phyloP scores from a whole-genome alignment of 2,329 filamentous ascomycete species.

The Fusarium sp. region DNA sequence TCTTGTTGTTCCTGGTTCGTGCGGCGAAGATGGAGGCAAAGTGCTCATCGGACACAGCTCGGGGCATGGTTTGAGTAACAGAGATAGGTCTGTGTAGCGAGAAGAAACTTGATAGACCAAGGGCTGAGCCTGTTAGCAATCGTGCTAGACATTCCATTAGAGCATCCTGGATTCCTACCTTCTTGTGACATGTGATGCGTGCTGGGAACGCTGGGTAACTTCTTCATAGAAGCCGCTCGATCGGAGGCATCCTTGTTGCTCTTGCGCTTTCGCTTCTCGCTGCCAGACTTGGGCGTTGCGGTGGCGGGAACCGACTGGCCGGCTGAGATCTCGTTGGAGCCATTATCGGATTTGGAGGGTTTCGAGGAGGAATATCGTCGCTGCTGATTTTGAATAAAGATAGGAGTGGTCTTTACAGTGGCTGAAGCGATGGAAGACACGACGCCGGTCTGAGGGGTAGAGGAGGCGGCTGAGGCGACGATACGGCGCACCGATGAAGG shows the following conservation, averaged over 20 bases:
- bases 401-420: slow-evolving; percentile 53
- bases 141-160: no score
- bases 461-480: slow-evolving; percentile 59
- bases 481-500: slow-evolving; percentile 67
- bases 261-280: slow-evolving; percentile 70
- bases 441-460: slow-evolving; percentile 58
- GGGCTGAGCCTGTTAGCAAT: slow-evolving; percentile 65
- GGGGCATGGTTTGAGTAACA: slow-evolving; percentile 83
- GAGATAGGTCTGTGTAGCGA: slow-evolving; percentile 95
- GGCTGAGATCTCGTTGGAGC: slow-evolving; percentile 62
- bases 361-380: slow-evolving; percentile 70
- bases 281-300: slow-evolving; percentile 55
- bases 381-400: slow-evolving; percentile 59
- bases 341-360: slow-evolving; percentile 70
- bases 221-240: slow-evolving; percentile 60
- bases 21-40: slow-evolving; percentile 87
- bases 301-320: slow-evolving; percentile 61
- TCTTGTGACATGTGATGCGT: slow-evolving; percentile 77
- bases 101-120: slow-evolving; percentile 92
- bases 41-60: slow-evolving; percentile 74
- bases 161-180: slow-evolving; percentile 57
- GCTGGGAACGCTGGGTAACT: slow-evolving; percentile 78
- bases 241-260: slow-evolving; percentile 61
- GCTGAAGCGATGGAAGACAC: slow-evolving; percentile 57
- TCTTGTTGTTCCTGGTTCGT: slow-evolving; percentile 61